These are phyloP conservation scores for Rutstroemia sp. DNA, from an alignment of 2,329 filamentous ascomycete species.

Conservation along the genomic window DNA sequence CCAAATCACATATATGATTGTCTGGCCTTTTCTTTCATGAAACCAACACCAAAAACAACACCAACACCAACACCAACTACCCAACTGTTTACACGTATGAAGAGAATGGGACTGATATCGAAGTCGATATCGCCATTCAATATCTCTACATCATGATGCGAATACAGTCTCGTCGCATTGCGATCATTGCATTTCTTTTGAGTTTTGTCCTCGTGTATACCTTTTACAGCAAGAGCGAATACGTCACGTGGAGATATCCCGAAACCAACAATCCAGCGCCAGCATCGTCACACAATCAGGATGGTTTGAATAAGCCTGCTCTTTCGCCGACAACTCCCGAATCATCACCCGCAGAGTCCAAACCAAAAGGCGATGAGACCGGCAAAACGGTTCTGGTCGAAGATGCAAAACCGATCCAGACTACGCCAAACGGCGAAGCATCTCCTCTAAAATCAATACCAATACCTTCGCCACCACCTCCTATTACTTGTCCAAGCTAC, in stretches of 20 bases:
- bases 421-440: no score
- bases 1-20: not conserved
- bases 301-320: not conserved
- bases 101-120: not conserved
- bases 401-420: no score
- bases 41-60: not conserved
- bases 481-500: slow-evolving; percentile 11
- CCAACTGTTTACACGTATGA: not conserved
- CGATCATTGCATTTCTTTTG: not conserved
- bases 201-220: not conserved
- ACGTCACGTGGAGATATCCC: not conserved
- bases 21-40: not conserved
- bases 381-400: no score
- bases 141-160: not conserved
- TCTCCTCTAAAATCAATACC: not conserved
- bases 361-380: no score
- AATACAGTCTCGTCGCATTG: not conserved
- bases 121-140: not conserved
- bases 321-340: not conserved
- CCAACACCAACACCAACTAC: no score
- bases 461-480: not conserved
- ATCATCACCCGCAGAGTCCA: not conserved
- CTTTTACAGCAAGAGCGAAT: not conserved
- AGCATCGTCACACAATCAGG: not conserved
- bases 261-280: not conserved